Evolutionary conservation across 2,329 filamentous ascomycete species (phyloP).

Genomic region (Aspergillus sp.): DNA sequence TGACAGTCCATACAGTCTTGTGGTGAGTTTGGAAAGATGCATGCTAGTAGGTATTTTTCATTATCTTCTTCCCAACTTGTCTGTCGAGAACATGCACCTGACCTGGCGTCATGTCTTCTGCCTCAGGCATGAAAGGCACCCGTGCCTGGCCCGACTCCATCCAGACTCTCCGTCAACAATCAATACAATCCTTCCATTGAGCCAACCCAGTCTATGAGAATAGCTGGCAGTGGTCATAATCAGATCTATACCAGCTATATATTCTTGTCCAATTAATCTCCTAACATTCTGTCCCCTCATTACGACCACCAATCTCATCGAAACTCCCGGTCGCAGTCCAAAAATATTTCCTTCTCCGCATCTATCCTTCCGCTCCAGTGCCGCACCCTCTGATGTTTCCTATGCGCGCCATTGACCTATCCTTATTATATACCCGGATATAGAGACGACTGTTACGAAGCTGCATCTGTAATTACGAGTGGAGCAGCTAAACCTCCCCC

Average conservation of each 20-base stretch:
- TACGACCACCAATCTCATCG: neutral
- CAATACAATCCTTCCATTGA: slow-evolving; percentile 5
- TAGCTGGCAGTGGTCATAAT: neutral
- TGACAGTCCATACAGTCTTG: neutral
- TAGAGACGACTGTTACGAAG: neutral
- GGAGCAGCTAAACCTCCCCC: neutral
- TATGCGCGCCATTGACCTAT: slow-evolving; percentile 1
- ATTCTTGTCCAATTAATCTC: neutral
- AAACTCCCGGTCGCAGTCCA: neutral
- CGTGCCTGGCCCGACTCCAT: slow-evolving; percentile 9
- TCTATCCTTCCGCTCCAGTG: neutral
- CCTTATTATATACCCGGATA: neutral
- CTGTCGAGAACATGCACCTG: slow-evolving; percentile 24
- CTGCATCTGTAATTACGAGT: neutral
- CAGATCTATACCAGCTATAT: neutral
- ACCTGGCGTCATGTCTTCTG: slow-evolving; percentile 34
- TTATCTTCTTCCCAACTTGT: neutral
- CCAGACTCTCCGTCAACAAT: slow-evolving; percentile 22
- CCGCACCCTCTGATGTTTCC: neutral
- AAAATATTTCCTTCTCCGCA: slow-evolving; percentile 13
- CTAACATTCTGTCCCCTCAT: neutral
- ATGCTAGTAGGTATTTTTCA: neutral
- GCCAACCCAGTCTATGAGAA: neutral
- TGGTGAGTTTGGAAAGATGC: neutral
- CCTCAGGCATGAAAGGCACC: slow-evolving; percentile 29